Conservation (phyloP, 768 basidiomycete genomes). For the Coprinopsis marcescibilis region DNA sequence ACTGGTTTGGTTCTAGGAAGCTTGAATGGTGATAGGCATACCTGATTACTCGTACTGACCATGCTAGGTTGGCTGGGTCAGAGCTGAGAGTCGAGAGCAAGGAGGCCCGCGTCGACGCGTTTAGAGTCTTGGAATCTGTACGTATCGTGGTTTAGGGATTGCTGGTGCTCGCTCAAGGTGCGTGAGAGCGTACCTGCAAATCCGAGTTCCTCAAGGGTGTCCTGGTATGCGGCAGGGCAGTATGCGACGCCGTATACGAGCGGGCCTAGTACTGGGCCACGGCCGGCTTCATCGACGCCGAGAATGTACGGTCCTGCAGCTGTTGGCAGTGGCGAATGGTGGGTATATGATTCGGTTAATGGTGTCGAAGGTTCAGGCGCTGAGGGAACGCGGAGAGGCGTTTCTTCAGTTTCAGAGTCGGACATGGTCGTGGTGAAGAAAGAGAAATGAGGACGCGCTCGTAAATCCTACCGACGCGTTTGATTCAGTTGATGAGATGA, state of each 20-base stretch:
- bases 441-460: too few species aligned
- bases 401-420: constrained; percentile 2
- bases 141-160: neutral
- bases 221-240: constrained; percentile 75
- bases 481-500: too few species aligned
- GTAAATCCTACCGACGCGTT: too few species aligned
- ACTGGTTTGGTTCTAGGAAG: neutral
- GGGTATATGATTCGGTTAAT: constrained; percentile 66
- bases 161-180: neutral
- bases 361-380: constrained; percentile 52
- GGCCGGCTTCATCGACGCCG: constrained; percentile 97
- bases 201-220: constrained; percentile 70
- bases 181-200: constrained; percentile 68
- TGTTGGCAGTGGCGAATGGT: constrained; percentile 69
- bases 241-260: constrained; percentile 96
- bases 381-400: constrained; percentile 38
- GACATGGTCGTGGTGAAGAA: constrained; percentile 3
- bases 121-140: constrained; percentile 89
- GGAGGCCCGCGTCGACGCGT: constrained; percentile 56
- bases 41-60: constrained; percentile 80
- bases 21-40: constrained; percentile 17
- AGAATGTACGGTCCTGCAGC: constrained; percentile 81
- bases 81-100: constrained; percentile 65
- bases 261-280: constrained; percentile 93
- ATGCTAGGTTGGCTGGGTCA: constrained; percentile 66